These are phyloP conservation scores for Sclerotinia subarctica DNA, from an alignment of 2,329 filamentous ascomycete genomes.

Conservation along the genomic window DNA sequence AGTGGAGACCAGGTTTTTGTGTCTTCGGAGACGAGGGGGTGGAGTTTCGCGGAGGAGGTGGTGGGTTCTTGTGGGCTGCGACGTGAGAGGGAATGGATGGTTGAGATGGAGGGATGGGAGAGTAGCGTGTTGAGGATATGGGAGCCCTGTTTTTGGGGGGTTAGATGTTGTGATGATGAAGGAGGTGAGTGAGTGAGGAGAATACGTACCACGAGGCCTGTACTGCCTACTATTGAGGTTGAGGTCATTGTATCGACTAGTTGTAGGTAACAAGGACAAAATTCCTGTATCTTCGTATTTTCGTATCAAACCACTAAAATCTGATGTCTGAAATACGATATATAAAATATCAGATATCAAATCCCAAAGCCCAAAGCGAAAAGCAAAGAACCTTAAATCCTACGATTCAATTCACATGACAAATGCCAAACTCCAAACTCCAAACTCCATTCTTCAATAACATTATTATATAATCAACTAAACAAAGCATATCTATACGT, in stretches of 20 bases:
- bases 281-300: neutral
- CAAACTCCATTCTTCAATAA: no score
- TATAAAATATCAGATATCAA: neutral
- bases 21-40: slow-evolving; percentile 64
- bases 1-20: slow-evolving; percentile 63
- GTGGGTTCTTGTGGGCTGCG: slow-evolving; percentile 53
- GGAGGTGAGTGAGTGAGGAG: neutral
- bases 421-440: no score
- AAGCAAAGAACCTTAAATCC: neutral
- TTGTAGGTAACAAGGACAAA: no score
- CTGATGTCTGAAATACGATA: neutral
- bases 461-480: no score
- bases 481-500: neutral
- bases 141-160: slow-evolving; percentile 49
- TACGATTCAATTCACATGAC: neutral
- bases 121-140: slow-evolving; percentile 70
- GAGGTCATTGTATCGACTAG: slow-evolving; percentile 41
- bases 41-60: slow-evolving; percentile 53
- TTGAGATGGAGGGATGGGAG: slow-evolving; percentile 48
- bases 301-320: neutral
- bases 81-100: slow-evolving; percentile 60
- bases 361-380: neutral
- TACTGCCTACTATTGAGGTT: slow-evolving; percentile 45
- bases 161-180: slow-evolving; percentile 18
- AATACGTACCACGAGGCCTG: slow-evolving; percentile 48